These are phyloP conservation scores for Sugiyamaella neomexicana DNA, from an alignment of 1,139 yeast genomes.

Conservation along the genomic window DNA sequence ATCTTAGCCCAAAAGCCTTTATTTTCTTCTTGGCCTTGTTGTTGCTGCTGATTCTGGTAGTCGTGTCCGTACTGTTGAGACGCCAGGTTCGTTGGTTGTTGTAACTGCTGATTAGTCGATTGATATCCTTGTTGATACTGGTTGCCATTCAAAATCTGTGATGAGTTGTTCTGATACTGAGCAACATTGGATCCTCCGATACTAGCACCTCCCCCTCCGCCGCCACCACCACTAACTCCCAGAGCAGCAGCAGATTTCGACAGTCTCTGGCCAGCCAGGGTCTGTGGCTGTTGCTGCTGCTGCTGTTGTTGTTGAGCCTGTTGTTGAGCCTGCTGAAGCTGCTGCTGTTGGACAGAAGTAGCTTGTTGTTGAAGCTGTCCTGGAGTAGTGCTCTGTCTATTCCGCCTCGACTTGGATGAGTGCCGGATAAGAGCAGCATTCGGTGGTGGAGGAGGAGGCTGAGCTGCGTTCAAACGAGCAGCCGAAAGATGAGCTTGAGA, in stretches of 20 bases:
- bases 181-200: slow-evolving; percentile 14
- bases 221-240: slow-evolving; percentile 22
- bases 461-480: slow-evolving; percentile 32
- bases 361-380: slow-evolving; percentile 10
- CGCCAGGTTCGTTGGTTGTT: slow-evolving; percentile 19
- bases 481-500: slow-evolving; percentile 32
- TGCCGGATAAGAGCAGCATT: slow-evolving; percentile 38
- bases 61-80: slow-evolving; percentile 25
- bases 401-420: slow-evolving; percentile 38
- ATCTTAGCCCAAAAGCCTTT: slow-evolving; percentile 39
- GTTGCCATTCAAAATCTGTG: slow-evolving; percentile 22
- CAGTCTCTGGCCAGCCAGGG: slow-evolving; percentile 7
- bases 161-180: slow-evolving; percentile 18
- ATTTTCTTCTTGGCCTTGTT: slow-evolving; percentile 29
- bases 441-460: slow-evolving; percentile 36
- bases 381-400: slow-evolving; percentile 19
- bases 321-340: slow-evolving; percentile 6
- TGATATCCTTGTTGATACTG: slow-evolving; percentile 30
- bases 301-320: neutral
- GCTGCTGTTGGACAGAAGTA: slow-evolving; percentile 3
- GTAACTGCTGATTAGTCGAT: slow-evolving; percentile 26
- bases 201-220: slow-evolving; percentile 16
- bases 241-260: slow-evolving; percentile 21
- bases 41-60: slow-evolving; percentile 29
- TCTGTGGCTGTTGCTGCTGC: slow-evolving; percentile 5